These are phyloP conservation scores for Thielaviopsis euricoi DNA, from an alignment of 2,329 filamentous ascomycete species.

Conservation along the genomic window DNA sequence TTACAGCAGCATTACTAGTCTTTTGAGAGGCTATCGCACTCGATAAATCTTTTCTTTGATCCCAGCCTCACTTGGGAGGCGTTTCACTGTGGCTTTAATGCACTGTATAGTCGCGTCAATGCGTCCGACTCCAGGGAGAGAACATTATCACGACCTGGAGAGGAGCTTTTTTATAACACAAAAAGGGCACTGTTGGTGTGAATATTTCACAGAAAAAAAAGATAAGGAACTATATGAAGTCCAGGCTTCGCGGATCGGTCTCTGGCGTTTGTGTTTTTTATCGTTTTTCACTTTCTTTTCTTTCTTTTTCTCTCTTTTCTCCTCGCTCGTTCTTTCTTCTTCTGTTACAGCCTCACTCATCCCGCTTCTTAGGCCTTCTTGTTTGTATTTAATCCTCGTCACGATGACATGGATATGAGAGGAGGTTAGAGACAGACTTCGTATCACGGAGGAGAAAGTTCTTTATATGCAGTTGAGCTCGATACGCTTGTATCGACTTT, in stretches of 20 bases:
- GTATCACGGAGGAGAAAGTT: background rate
- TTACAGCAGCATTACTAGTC: no score
- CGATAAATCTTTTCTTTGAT: background rate
- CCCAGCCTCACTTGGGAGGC: background rate
- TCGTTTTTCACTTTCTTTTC: background rate
- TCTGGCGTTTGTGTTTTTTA: slow-evolving; percentile 4
- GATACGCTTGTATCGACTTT: background rate
- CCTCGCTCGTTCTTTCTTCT: background rate
- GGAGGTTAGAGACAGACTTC: background rate
- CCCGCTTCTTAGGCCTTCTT: background rate
- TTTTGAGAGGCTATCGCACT: background rate
- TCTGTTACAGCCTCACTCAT: background rate
- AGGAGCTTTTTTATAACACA: slow-evolving; percentile 5
- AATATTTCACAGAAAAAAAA: slow-evolving; percentile 3
- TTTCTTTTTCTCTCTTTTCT: background rate
- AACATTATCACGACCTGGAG: slow-evolving; percentile 3
- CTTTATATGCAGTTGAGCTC: background rate
- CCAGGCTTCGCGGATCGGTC: slow-evolving; percentile 7
- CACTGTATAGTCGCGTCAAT: background rate
- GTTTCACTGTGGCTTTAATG: background rate
- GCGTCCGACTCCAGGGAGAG: background rate
- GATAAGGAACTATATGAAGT: slow-evolving; percentile 6
- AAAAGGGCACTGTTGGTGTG: slow-evolving; percentile 3
- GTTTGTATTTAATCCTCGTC: background rate
- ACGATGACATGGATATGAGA: background rate